Conservation (phyloP, 2,329 filamentous ascomycete genomes). For the Pseudogymnoascus sp. region DNA sequence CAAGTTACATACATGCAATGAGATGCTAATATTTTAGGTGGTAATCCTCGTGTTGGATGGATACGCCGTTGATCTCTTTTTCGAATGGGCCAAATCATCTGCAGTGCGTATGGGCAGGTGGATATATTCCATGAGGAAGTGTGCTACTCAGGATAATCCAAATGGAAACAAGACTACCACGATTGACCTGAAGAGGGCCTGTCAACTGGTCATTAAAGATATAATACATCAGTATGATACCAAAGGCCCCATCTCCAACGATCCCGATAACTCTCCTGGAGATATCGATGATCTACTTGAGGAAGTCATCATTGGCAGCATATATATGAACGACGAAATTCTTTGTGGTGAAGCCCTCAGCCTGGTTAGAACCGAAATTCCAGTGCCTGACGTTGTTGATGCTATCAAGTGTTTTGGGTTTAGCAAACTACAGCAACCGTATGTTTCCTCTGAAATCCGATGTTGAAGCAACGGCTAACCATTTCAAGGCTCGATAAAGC, state of each 20-base stretch:
- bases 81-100: not conserved
- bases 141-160: not conserved
- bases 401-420: not conserved
- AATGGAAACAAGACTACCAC: not conserved
- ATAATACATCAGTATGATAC: not conserved
- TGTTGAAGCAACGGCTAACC: not conserved
- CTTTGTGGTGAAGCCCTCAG: not conserved
- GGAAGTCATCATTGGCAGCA: not conserved
- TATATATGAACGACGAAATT: not conserved
- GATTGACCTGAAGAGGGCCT: not conserved
- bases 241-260: not conserved
- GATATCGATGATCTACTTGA: not conserved
- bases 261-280: not conserved
- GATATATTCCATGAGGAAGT: not conserved
- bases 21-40: not conserved
- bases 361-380: not conserved
- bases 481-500: not conserved
- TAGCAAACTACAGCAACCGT: not conserved
- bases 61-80: not conserved
- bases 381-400: not conserved
- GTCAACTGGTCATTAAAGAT: not conserved
- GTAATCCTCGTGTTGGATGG: not conserved
- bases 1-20: too few relatives aligned
- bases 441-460: not conserved
- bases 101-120: not conserved